Conservation (phyloP, 2,329 filamentous ascomycete species). For the Fusarium setosum region DNA sequence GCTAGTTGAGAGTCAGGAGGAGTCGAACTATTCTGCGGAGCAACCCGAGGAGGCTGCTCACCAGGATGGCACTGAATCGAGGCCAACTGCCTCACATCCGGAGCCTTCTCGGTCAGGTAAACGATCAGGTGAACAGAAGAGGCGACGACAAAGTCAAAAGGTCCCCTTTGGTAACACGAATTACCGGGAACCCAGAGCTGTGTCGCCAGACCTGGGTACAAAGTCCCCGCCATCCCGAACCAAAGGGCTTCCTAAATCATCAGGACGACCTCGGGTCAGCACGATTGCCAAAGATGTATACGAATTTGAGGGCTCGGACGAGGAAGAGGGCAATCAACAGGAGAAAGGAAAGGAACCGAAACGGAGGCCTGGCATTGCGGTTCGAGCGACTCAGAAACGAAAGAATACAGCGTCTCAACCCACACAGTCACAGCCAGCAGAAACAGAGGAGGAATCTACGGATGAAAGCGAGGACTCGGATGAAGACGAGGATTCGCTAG, state of each 20-base stretch:
- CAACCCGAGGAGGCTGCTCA: not conserved
- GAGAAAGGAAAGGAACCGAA: not conserved
- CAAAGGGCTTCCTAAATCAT: not conserved
- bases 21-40: not conserved
- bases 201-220: constrained; percentile 28
- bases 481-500: not conserved
- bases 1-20: not conserved
- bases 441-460: not conserved
- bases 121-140: not conserved
- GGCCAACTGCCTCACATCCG: not conserved
- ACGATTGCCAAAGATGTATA: not conserved
- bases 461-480: not conserved
- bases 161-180: constrained; percentile 4
- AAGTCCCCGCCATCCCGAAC: not conserved
- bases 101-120: not conserved
- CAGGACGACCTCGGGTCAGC: not conserved
- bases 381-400: not conserved
- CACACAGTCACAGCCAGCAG: not conserved
- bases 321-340: not conserved
- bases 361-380: not conserved
- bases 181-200: not conserved
- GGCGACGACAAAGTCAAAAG: constrained; percentile 22
- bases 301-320: not conserved
- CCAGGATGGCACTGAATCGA: not conserved
- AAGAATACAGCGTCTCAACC: not conserved